These are phyloP conservation scores for Fusarium algeriense DNA, from an alignment of 2,329 filamentous ascomycete genomes.

Conservation along the genomic window DNA sequence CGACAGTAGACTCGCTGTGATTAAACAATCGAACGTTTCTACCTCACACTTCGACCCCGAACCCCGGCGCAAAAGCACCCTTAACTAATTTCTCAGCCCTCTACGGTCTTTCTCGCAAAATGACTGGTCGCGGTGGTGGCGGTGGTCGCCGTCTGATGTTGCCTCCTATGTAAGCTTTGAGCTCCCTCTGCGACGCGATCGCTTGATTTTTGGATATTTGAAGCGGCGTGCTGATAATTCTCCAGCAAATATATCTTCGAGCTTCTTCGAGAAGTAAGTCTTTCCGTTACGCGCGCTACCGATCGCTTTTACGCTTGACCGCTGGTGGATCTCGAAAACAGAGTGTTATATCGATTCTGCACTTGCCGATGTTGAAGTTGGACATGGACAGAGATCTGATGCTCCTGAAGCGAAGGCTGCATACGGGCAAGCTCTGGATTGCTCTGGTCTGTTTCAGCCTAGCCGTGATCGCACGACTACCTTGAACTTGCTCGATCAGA, in stretches of 20 bases:
- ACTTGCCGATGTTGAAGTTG: background rate
- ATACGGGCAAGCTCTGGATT: background rate
- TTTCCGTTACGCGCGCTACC: background rate
- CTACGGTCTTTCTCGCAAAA: constrained; percentile 47
- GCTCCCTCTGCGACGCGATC: constrained; percentile 35
- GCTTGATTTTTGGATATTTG: background rate
- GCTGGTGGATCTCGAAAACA: constrained; percentile 34
- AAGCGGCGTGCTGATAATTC: constrained; percentile 38
- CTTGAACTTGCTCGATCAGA: background rate
- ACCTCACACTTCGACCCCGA: constrained; percentile 4
- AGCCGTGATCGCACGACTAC: background rate
- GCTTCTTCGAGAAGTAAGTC: constrained; percentile 75
- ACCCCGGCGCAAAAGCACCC: constrained; percentile 1
- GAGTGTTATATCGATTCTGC: constrained; percentile 2
- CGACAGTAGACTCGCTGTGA: constrained; percentile 43
- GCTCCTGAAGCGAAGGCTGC: background rate
- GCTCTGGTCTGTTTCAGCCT: background rate
- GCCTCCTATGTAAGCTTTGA: constrained; percentile 63
- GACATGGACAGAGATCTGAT: background rate
- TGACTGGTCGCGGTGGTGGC: constrained; percentile 71
- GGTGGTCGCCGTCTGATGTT: constrained; percentile 71
- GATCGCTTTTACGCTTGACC: constrained; percentile 20
- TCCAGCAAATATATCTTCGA: constrained; percentile 70
- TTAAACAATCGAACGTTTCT: constrained; percentile 25
- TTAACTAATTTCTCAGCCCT: background rate